Base-by-base conservation (phyloP, 2,329 filamentous ascomycete species). In the Arthrobotrys megalospora region DNA sequence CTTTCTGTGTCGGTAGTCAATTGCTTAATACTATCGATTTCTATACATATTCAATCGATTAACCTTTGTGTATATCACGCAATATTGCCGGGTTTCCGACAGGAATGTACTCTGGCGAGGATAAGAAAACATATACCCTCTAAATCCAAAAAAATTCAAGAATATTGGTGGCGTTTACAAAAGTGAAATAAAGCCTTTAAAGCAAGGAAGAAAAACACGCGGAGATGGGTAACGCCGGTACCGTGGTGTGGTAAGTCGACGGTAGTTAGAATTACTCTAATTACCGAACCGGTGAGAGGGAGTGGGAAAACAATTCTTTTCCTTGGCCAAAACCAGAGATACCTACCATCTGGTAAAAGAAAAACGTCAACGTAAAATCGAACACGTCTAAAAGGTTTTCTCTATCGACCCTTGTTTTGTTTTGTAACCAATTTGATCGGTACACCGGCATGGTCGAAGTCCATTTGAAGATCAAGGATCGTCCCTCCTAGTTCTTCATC, bases 181-280 rank as follows among this genome's bases (percentile, higher is more conserved):
- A 45, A 45, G 12, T 8, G 41, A 38, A 45, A 45, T 16, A 6
- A n/a, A 45, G n/a, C 2, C n/a, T 8, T 38, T 38, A 3, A 14
- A 45, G 6, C 1, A 7, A 45, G n/a, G n/a, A n/a, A 45, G 6
- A 6, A 45, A 28, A 45, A 45, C 43, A 24, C 45, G 24, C 48
- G 16, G 11, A 21, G 6, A 38, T 41, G 12, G 21, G 48, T 52
- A 32, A 38, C 32, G 12, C 16, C 34, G 32, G n/a, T n/a, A 21
- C 53, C 16, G 32, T 58, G 34, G 53, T 58, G 53, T 58, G 34
- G 53, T 41, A 55, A 55, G 50, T 53, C 24, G 4, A 34, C 50
- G 53, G 53, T 41, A 58, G 16, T 58, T 58, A 4, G 34, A 24
- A 4, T 58, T 12, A 1, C 16, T 21, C 10, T 10, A 41, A 52